Evolutionary conservation across 129 eudicot genomes (phyloP).

Genomic region (Artemisia tridentata): DNA sequence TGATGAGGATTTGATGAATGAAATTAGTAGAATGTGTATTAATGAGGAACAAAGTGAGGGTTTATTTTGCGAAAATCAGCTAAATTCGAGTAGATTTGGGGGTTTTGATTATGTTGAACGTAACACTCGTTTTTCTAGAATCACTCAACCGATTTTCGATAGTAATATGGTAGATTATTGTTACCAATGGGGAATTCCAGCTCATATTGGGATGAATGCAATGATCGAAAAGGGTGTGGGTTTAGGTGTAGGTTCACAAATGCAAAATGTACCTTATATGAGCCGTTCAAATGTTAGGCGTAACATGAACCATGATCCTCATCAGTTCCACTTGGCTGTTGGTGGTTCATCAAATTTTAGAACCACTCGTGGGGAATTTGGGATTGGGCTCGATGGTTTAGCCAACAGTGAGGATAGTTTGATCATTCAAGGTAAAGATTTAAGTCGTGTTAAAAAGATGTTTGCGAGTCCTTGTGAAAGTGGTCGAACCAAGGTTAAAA

Average conservation of each 20-base stretch:
- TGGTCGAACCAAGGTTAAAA: slow-evolving; percentile 29
- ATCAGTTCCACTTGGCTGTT: slow-evolving; percentile 26
- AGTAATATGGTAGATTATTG: slow-evolving; percentile 18
- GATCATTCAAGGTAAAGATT: slow-evolving; percentile 56
- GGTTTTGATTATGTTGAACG: slow-evolving; percentile 29
- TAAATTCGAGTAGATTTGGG: slow-evolving; percentile 37
- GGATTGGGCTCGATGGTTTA: slow-evolving; percentile 31
- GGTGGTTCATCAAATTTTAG: slow-evolving; percentile 33
- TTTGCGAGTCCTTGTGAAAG: slow-evolving; percentile 31
- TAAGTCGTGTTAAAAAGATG: slow-evolving; percentile 32
- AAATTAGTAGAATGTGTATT: slow-evolving; percentile 42
- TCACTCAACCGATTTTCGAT: slow-evolving; percentile 31
- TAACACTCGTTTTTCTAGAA: slow-evolving; percentile 36
- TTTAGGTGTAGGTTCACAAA: background rate
- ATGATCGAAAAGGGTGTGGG: slow-evolving; percentile 15
- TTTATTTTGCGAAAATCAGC: slow-evolving; percentile 22
- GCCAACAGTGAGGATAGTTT: slow-evolving; percentile 49
- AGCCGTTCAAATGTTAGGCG: slow-evolving; percentile 19
- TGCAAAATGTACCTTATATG: slow-evolving; percentile 33
- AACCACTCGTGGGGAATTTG: slow-evolving; percentile 25
- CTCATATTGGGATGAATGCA: slow-evolving; percentile 37
- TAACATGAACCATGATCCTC: slow-evolving; percentile 24
- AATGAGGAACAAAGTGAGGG: slow-evolving; percentile 38
- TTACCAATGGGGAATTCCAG: slow-evolving; percentile 47
- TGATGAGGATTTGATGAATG: slow-evolving; percentile 39